These are phyloP conservation scores for Candida boleticola DNA, from an alignment of 805 yeast genomes.

Conservation along the genomic window DNA sequence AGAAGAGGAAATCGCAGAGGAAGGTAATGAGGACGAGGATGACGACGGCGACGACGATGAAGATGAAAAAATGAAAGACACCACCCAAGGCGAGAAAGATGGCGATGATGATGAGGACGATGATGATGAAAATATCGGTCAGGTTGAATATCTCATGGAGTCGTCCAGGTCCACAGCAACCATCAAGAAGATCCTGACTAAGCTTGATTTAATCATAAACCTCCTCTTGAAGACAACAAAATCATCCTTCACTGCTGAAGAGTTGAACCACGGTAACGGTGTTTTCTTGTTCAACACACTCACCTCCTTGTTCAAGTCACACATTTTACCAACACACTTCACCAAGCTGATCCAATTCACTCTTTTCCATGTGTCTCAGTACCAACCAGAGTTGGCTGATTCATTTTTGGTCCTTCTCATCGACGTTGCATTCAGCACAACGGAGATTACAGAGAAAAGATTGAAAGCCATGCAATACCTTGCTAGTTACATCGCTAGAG, in stretches of 20 bases:
- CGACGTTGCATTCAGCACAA: constrained; percentile 74
- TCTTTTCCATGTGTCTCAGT: constrained; percentile 77
- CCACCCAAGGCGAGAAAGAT: constrained; percentile 2
- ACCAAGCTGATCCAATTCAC: constrained; percentile 86
- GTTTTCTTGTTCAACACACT: constrained; percentile 69
- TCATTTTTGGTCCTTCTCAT: constrained; percentile 78
- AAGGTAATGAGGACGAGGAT: constrained; percentile 20
- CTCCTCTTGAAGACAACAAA: constrained; percentile 53
- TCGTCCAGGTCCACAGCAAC: constrained; percentile 39
- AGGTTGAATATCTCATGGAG: constrained; percentile 47
- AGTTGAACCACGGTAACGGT: constrained; percentile 60
- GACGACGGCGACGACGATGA: constrained; percentile 21
- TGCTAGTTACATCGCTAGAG: constrained; percentile 87
- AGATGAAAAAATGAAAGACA: constrained; percentile 23
- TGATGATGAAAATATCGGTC: constrained; percentile 23
- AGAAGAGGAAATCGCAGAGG: constrained; percentile 47
- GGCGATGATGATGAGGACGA: constrained; percentile 22
- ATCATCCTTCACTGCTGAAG: constrained; percentile 47
- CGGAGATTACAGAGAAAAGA: constrained; percentile 69
- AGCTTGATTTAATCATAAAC: constrained; percentile 69
- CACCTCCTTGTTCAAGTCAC: constrained; percentile 73
- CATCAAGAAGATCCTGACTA: constrained; percentile 55
- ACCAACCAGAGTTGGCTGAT: constrained; percentile 78
- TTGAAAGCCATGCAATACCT: constrained; percentile 90
- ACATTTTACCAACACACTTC: constrained; percentile 86